Evolutionary conservation across 208 protist genomes (phyloP).

Genomic region (Balamuthia mandrillaris): DNA sequence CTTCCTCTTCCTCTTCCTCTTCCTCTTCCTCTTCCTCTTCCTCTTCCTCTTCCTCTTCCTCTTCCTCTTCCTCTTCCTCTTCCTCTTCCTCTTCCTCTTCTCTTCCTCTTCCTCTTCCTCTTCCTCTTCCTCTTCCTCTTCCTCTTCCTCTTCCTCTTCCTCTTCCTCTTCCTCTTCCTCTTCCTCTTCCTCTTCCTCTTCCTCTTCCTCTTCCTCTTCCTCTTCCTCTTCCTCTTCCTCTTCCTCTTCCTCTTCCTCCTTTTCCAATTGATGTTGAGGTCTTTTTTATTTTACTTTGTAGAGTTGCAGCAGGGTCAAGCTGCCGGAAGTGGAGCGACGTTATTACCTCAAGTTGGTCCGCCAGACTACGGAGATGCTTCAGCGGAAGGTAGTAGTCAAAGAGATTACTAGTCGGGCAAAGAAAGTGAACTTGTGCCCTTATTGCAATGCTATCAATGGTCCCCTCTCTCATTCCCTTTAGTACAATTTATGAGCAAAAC

Average conservation of each 20-base stretch:
- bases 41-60: neutral
- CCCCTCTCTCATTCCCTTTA: too few species aligned
- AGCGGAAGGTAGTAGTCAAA: neutral
- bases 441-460: slow-evolving; percentile 90
- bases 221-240: neutral
- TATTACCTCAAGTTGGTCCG: neutral
- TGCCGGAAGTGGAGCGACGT: neutral
- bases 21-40: neutral
- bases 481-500: too few species aligned
- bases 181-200: neutral
- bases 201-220: too few species aligned
- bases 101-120: neutral
- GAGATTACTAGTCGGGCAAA: neutral
- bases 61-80: neutral
- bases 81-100: neutral
- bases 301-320: slow-evolving; percentile 71
- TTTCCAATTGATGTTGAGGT: too few species aligned
- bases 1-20: neutral
- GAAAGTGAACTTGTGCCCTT: slow-evolving; percentile 7
- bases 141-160: neutral
- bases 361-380: neutral
- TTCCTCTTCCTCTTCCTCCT: neutral
- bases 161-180: too few species aligned
- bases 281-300: too few species aligned
- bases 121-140: too few species aligned